Evolutionary conservation across 352 stramenopile species (phyloP).

Genomic region (Pythium volutum): DNA sequence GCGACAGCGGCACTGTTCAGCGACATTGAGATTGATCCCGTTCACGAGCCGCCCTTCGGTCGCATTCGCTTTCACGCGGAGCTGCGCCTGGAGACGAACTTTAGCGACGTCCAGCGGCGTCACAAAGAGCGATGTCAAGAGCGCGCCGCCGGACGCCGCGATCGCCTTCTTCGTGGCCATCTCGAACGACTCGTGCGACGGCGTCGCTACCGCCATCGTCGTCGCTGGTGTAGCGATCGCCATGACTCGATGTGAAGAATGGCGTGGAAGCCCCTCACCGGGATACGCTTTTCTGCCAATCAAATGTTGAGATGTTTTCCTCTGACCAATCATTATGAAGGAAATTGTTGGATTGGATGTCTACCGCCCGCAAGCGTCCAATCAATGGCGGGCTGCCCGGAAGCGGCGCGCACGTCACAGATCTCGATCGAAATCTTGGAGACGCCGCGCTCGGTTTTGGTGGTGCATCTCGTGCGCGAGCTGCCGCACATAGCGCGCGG

Average conservation of each 20-base stretch:
- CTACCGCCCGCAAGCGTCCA: not conserved
- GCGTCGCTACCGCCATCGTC: not conserved
- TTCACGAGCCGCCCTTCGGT: not conserved
- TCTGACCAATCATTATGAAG: slow-evolving; percentile 9
- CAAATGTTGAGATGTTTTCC: not conserved
- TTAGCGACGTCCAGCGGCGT: slow-evolving; percentile 83
- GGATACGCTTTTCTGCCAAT: slow-evolving; percentile 1
- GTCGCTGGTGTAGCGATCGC: not conserved
- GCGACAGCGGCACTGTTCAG: slow-evolving; percentile 43
- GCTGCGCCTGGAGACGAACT: slow-evolving; percentile 75
- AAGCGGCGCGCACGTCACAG: slow-evolving; percentile 21
- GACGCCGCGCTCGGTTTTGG: slow-evolving; percentile 20
- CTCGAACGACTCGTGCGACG: slow-evolving; percentile 16
- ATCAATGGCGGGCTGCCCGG: slow-evolving; percentile 8
- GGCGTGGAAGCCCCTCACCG: not conserved
- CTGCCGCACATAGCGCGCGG: slow-evolving; percentile 42
- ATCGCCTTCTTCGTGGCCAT: slow-evolving; percentile 66
- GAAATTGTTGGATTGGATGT: too few species aligned
- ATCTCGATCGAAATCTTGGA: slow-evolving; percentile 17
- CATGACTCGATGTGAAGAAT: slow-evolving; percentile 6
- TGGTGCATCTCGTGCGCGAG: slow-evolving; percentile 53
- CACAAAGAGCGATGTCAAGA: slow-evolving; percentile 82
- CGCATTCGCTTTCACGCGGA: slow-evolving; percentile 23
- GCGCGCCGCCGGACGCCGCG: slow-evolving; percentile 60
- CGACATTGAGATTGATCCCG: not conserved